Evolutionary conservation across 2,329 filamentous ascomycete species (phyloP).

Genomic region (Talaromyces albobiverticillius): DNA sequence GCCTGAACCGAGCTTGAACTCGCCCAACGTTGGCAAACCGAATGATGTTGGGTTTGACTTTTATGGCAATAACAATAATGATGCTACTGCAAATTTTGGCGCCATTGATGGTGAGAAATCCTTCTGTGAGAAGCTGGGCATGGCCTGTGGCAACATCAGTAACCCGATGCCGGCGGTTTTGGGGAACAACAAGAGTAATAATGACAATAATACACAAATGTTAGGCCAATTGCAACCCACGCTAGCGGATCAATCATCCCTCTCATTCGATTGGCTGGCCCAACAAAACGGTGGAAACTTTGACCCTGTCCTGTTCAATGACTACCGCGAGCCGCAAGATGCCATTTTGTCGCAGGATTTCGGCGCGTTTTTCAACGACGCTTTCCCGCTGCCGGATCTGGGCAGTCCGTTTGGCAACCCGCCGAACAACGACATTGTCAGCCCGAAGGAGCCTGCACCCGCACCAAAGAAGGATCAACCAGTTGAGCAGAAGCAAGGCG

Average conservation of each 20-base stretch:
- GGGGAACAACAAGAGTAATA: conserved; percentile 28
- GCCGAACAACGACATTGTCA: conserved; percentile 33
- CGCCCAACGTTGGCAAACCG: conserved; percentile 37
- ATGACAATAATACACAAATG: conserved; percentile 26
- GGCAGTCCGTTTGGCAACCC: conserved; percentile 72
- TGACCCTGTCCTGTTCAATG: conserved; percentile 85
- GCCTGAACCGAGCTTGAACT: conserved; percentile 44
- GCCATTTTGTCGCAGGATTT: conserved; percentile 71
- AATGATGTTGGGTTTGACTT: conserved; percentile 24
- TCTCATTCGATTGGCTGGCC: conserved; percentile 63
- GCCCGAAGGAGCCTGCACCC: conserved; percentile 17
- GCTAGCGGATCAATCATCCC: conserved; percentile 14
- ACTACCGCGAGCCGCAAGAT: conserved; percentile 87
- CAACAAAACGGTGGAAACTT: conserved; percentile 83
- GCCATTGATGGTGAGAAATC: conserved; percentile 42
- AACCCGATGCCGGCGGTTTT: conserved; percentile 42
- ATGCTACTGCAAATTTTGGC: conserved; percentile 20
- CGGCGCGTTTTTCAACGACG: conserved; percentile 71
- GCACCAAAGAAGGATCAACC: conserved; percentile 66
- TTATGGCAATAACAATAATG: conserved; percentile 27
- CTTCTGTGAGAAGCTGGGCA: conserved; percentile 44
- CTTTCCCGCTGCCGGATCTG: conserved; percentile 74
- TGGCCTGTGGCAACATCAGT: conserved; percentile 45
- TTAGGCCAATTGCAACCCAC: conserved; percentile 21
- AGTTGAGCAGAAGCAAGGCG: conserved; percentile 68